Base-by-base conservation (phyloP, 768 basidiomycete genomes). In the Hypsizygus marmoreus region DNA sequence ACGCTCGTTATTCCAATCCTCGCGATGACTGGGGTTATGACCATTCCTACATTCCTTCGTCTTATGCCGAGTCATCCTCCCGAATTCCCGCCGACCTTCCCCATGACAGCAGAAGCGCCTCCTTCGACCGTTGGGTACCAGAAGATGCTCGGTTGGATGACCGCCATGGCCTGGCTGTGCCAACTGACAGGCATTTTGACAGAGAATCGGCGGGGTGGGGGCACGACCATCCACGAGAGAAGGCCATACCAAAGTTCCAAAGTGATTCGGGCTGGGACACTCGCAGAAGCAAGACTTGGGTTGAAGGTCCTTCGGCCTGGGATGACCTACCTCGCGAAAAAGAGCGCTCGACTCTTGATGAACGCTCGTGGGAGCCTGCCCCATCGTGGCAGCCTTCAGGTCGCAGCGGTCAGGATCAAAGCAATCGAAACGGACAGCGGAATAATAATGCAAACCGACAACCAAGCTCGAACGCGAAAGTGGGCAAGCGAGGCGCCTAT, bases 281-380 rank as follows among this genome's bases (percentile, higher is more conserved):
- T 40, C 76, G 76, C 40, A 68, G 69, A 48, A 73, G 73, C 44
- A 72, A 72, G 58, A 63, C 64, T 6, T 76, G 74, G 70, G 64
- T 70, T 48, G 54, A 71, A 48, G 53, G 56, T 23, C 31, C 59
- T 35, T 54, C 62, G n/a, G 51, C 35, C 23, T 60, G 60, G 61
- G 60, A 60, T 29, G 55, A 56, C 24, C 28, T 20, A 7, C 45
- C 56, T n/a, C 51, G 51, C 34, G 65, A 67, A 58, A 67, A 67
- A 32, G 61, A 60, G 16, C 59, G 51, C 30, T 33, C 43, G 16
- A 45, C 55, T 11, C 29, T 59, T 14, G 76, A 77, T 59, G 80
- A 84, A 40, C 78, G 86, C 39, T 68, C 80, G 46, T 88, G 86
- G 86, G 84, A 86, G 53, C 86, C 86, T 46, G 83, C 82, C 28